These are phyloP conservation scores for Ramaria sp. DNA, from an alignment of 768 basidiomycete species.

Conservation along the genomic window DNA sequence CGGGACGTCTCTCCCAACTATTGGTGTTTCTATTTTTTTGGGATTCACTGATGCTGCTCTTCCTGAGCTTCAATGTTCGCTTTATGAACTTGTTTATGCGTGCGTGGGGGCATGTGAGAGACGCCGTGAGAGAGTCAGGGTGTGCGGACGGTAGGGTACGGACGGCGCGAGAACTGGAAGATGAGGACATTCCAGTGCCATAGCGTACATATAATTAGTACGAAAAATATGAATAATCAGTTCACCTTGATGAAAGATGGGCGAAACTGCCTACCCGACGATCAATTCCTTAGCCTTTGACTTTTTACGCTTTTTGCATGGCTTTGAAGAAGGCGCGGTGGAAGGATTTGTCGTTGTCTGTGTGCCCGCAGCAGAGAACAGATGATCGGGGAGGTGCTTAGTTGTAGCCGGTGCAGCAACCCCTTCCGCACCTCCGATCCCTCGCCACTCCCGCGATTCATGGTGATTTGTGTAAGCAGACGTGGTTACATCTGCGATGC, in stretches of 20 bases:
- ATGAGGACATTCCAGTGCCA: neutral
- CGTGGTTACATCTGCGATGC: constrained; percentile 18
- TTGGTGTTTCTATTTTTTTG: constrained; percentile 21
- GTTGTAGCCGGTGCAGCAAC: constrained; percentile 15
- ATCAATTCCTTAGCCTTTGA: constrained; percentile 37
- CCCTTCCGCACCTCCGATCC: constrained; percentile 8
- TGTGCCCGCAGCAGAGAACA: constrained; percentile 47
- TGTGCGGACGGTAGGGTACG: constrained; percentile 29
- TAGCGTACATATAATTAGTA: neutral
- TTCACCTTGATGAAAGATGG: neutral
- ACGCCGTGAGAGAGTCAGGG: constrained; percentile 26
- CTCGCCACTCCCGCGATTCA: constrained; percentile 14
- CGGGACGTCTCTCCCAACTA: constrained; percentile 51
- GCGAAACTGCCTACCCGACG: constrained; percentile 34
- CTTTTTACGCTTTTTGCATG: constrained; percentile 13
- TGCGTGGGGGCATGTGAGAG: constrained; percentile 32
- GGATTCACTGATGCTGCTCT: constrained; percentile 9
- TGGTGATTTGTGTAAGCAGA: too few relatives aligned
- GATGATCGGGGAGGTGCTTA: constrained; percentile 54
- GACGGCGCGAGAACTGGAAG: constrained; percentile 41
- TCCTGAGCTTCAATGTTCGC: constrained; percentile 37
- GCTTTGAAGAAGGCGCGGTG: neutral
- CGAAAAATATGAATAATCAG: neutral
- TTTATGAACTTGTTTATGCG: constrained; percentile 43
- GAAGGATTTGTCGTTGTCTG: constrained; percentile 12